Conservation (phyloP, 345 rosid genomes). For the Laguncularia racemosa region DNA sequence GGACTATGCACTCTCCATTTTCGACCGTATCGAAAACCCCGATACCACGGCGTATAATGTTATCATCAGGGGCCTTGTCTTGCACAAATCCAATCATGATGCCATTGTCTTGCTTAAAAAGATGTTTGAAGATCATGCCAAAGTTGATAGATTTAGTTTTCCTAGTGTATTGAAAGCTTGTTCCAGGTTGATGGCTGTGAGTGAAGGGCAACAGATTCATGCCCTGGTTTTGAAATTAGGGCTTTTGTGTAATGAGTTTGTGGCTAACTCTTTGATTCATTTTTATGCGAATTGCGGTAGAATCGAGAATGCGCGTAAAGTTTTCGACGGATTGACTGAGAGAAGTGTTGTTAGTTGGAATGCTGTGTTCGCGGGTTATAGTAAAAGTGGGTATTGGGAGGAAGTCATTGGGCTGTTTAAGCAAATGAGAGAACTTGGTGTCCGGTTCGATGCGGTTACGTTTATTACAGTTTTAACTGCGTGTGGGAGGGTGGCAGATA, state of each 20-base stretch:
- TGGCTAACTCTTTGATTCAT: constrained; percentile 21
- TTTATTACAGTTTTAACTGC: constrained; percentile 32
- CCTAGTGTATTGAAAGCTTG: constrained; percentile 33
- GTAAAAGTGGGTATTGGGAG: constrained; percentile 16
- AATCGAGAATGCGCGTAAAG: constrained; percentile 18
- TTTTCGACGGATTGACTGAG: constrained; percentile 31
- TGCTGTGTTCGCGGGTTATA: constrained; percentile 33
- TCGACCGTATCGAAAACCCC: constrained; percentile 20
- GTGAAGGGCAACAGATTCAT: constrained; percentile 37
- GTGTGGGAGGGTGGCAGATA: constrained; percentile 32
- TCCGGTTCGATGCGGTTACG: constrained; percentile 23
- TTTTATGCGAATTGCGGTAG: constrained; percentile 20
- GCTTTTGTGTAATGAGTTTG: constrained; percentile 14
- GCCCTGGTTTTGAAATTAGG: constrained; percentile 29
- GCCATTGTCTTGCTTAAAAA: constrained; percentile 19
- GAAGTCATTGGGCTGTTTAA: constrained; percentile 25
- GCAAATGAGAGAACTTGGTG: constrained; percentile 20
- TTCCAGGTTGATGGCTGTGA: constrained; percentile 20
- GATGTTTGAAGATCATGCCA: constrained; percentile 20
- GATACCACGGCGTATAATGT: constrained; percentile 30
- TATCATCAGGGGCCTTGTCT: constrained; percentile 35
- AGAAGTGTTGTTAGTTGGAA: constrained; percentile 37
- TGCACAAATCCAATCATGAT: constrained; percentile 17
- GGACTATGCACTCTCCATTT: constrained; percentile 37
- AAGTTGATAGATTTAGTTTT: constrained; percentile 31